Evolutionary conservation across 805 yeast genomes (phyloP).

Genomic region (Zygotorulaspora sp.): DNA sequence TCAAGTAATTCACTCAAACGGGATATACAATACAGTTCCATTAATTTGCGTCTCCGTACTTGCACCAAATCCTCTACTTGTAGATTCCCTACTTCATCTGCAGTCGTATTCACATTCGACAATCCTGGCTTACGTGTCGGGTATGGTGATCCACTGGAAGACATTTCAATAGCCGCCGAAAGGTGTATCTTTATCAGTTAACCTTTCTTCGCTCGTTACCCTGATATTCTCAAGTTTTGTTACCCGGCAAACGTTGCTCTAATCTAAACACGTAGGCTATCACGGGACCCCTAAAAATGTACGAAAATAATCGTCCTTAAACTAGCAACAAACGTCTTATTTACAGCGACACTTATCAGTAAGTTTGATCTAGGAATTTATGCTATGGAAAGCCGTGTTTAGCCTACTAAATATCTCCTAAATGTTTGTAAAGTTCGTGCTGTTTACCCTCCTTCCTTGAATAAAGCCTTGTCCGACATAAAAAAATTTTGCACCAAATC

Average conservation of each 20-base stretch:
- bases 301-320: not conserved
- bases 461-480: slow-evolving; percentile 2
- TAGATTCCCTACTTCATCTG: slow-evolving; percentile 6
- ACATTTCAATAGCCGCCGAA: slow-evolving; percentile 8
- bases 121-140: slow-evolving; percentile 15
- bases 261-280: not conserved
- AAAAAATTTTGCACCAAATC: slow-evolving; percentile 1
- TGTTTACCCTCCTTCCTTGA: slow-evolving; percentile 14
- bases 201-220: not conserved
- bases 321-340: not conserved
- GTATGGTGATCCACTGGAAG: slow-evolving; percentile 14
- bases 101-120: slow-evolving; percentile 1
- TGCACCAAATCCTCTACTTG: slow-evolving; percentile 39
- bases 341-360: not conserved
- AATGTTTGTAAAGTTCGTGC: not conserved
- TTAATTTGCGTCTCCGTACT: slow-evolving; percentile 51
- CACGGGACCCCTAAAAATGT: not conserved
- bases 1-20: slow-evolving; percentile 43
- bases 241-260: not conserved
- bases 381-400: not conserved
- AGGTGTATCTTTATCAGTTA: not conserved
- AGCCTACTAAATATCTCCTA: not conserved
- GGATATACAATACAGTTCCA: slow-evolving; percentile 59
- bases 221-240: not conserved
- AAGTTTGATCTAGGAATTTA: not conserved